Evolutionary conservation across 305 asterid genomes (phyloP), one percentile per base, ranked within the genome.

Genomic region (Plantago lanceolata): DNA sequence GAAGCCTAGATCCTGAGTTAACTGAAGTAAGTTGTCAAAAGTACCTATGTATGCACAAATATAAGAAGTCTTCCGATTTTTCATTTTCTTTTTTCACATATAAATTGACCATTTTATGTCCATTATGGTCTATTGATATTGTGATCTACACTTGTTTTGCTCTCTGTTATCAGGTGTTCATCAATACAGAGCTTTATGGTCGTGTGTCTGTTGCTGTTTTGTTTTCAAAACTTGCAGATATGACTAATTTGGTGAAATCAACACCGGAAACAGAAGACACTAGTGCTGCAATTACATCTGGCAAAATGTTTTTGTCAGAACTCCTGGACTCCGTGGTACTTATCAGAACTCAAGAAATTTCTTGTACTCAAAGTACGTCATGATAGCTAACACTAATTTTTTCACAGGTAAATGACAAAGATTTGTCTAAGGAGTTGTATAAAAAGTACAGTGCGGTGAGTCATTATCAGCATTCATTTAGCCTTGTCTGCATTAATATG

Each of bases 131-230:
- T 40, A 40, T 40, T 40, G 14, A 40, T 40, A 40, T 40, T 1
- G 47, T 40, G 47, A 3, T 11, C 12, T 40, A 8, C 47, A 40
- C 47, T 43, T 75, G 43, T 75, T 57, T 73, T 75, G 53, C 65
- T 73, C 70, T 20, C 65, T 69, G 55, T 78, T 67, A 70, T 77
- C 89, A 88, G 94, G 97, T 72, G 74, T 93, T 89, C 73, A 79
- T 93, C 78, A 93, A 93, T 78, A 89, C 99, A 50, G 99, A 93
- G 76, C 80, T 93, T 65, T 93, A 85, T 84, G 99, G 97, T 48
- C 95, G 99, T 55, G 99, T 93, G 68, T 93, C 96, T 63, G 92
- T 93, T 69, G 95, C 99, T 29, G 97, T 85, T 60, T 63, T 93
- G 78, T 93, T 93, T 78, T 73, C 83, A 73, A 79, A 80, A 75